phyloP scores from a whole-genome alignment of 345 rosid species.

The Brassica rapa region DNA sequence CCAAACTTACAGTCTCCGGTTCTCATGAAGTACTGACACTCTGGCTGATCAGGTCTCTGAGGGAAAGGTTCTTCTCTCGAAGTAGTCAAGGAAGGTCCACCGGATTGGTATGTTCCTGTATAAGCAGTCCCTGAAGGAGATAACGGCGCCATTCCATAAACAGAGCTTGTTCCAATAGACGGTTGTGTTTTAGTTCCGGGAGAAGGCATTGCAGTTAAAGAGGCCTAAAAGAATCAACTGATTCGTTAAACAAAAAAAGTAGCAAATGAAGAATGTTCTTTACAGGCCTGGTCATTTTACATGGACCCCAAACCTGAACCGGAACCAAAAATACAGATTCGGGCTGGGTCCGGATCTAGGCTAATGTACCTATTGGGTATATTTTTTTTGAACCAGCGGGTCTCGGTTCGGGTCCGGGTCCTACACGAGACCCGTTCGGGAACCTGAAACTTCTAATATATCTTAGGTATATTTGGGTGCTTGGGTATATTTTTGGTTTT shows the following conservation, averaged over 20 bases:
- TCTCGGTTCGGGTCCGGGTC: no score
- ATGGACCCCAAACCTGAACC: no score
- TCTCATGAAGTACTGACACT: conserved; percentile 82
- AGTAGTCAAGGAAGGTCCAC: conserved; percentile 46
- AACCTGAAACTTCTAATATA: no score
- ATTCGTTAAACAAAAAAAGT: not conserved
- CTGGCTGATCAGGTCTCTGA: conserved; percentile 84
- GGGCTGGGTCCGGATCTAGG: no score
- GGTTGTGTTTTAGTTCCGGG: conserved; percentile 56
- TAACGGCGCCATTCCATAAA: conserved; percentile 64
- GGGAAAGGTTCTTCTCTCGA: conserved; percentile 73
- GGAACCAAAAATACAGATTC: no score
- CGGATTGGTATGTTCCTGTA: conserved; percentile 57
- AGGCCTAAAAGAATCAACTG: not conserved
- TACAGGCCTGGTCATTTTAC: no score
- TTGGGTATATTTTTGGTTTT: no score
- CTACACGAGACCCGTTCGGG: no score
- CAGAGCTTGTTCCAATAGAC: conserved; percentile 56
- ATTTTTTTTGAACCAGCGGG: no score
- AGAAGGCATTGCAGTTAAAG: conserved; percentile 53
- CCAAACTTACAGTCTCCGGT: conserved; percentile 93
- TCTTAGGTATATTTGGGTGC: no score
- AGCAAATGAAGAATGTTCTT: not conserved
- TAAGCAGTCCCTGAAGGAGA: conserved; percentile 71
- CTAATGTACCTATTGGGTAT: no score